A percentile compares a stretch with the other conserved stretches of the same genome.
These are phyloP conservation scores for Ophiostoma himal-ulmi DNA, from an alignment of 2,329 filamentous ascomycete genomes.

Conservation along the genomic window DNA sequence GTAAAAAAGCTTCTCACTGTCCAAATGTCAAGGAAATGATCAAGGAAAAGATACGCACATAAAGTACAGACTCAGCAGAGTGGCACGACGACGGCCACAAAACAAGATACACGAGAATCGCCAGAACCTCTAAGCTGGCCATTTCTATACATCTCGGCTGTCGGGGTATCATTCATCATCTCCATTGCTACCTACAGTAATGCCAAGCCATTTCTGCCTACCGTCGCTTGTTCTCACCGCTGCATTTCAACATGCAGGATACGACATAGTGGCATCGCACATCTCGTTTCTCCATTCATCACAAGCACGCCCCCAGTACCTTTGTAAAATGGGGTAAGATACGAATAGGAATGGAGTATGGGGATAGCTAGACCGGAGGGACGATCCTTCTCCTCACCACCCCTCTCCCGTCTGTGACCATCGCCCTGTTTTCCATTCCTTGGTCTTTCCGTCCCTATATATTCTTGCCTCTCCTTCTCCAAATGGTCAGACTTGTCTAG, in stretches of 20 bases:
- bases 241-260: not conserved
- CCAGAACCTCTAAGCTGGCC: not conserved
- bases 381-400: slow-evolving; percentile 4
- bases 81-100: too few relatives aligned
- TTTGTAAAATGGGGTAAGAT: not conserved
- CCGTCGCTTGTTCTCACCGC: not conserved
- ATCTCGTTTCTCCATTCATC: not conserved
- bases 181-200: not conserved
- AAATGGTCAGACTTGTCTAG: not conserved
- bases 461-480: slow-evolving; percentile 11
- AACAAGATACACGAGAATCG: not conserved
- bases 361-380: not conserved
- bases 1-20: not conserved
- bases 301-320: not conserved
- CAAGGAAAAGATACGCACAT: too few relatives aligned
- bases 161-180: slow-evolving; percentile 3
- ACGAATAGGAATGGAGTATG: not conserved
- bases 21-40: not conserved
- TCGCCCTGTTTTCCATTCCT: not conserved
- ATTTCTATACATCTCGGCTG: not conserved
- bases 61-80: too few relatives aligned
- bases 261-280: not conserved
- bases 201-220: not conserved
- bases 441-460: slow-evolving; percentile 5
- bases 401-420: slow-evolving; percentile 5